Evolutionary conservation across 176 grass and related monocot species (phyloP).

Genomic region (Eragrostis nindensis): DNA sequence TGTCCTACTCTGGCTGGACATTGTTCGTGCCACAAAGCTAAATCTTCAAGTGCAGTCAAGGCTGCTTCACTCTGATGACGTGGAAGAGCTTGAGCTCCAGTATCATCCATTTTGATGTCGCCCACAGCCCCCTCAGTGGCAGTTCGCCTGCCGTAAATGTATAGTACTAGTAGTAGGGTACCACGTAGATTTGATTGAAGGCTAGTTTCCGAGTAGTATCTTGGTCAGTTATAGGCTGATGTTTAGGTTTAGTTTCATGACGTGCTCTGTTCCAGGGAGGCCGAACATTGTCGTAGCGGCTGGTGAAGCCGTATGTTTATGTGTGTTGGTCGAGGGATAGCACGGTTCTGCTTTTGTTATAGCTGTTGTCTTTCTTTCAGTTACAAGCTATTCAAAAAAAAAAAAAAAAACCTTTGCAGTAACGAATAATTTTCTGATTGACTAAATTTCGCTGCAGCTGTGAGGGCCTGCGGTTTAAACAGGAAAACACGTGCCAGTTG

Average conservation of each 20-base stretch:
- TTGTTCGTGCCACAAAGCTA: background rate
- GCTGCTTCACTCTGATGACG: background rate
- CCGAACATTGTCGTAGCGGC: background rate
- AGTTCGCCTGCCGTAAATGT: background rate
- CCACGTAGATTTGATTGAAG: background rate
- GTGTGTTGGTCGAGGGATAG: constrained; percentile 26
- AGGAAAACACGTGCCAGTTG: no score
- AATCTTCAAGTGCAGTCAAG: background rate
- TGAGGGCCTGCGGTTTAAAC: background rate
- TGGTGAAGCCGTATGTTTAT: constrained; percentile 2
- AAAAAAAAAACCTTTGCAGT: background rate
- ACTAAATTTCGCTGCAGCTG: background rate
- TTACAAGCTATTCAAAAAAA: no score
- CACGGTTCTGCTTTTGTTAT: constrained; percentile 7
- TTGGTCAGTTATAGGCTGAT: constrained; percentile 17
- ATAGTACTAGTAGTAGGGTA: background rate
- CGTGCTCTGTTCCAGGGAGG: constrained; percentile 31
- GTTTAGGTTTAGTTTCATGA: constrained; percentile 6
- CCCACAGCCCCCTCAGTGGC: background rate
- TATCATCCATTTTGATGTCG: background rate
- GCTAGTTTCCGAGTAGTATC: background rate
- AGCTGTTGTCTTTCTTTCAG: background rate
- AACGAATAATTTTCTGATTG: background rate
- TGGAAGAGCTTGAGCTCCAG: background rate
- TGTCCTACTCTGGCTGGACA: background rate